Conservation (phyloP, 345 rosid genomes). For the Syzygium jambos region DNA sequence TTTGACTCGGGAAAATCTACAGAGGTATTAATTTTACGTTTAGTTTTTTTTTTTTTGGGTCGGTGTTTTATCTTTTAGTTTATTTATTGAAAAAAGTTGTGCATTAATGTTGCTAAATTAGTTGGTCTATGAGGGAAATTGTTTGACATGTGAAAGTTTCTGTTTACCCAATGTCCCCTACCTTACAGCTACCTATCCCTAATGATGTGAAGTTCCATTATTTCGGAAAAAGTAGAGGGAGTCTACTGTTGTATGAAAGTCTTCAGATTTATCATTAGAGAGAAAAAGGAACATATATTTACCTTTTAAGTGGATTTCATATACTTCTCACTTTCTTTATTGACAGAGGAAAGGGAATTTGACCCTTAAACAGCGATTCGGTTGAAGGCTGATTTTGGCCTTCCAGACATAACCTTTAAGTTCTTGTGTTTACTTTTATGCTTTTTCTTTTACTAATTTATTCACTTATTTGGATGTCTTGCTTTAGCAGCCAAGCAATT, state of each 20-base stretch:
- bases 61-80: neutral
- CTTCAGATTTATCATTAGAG: neutral
- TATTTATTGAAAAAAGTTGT: neutral
- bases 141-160: neutral
- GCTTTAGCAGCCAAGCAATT: neutral
- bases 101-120: neutral
- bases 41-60: too few species aligned
- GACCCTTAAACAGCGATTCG: neutral
- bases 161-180: neutral
- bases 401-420: neutral
- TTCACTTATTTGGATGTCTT: neutral
- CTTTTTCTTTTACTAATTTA: neutral
- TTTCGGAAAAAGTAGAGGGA: neutral
- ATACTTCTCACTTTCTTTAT: neutral
- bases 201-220: neutral
- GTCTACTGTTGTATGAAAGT: neutral
- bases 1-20: conserved; percentile 83
- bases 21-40: conserved; percentile 30
- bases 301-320: neutral
- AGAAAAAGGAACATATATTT: neutral
- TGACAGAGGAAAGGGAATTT: neutral
- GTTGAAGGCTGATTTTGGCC: neutral
- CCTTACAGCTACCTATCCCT: neutral
- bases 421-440: neutral
- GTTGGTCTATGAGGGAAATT: neutral